Evolutionary conservation across 1,139 yeast species (phyloP).

Genomic region (Candida sp.): DNA sequence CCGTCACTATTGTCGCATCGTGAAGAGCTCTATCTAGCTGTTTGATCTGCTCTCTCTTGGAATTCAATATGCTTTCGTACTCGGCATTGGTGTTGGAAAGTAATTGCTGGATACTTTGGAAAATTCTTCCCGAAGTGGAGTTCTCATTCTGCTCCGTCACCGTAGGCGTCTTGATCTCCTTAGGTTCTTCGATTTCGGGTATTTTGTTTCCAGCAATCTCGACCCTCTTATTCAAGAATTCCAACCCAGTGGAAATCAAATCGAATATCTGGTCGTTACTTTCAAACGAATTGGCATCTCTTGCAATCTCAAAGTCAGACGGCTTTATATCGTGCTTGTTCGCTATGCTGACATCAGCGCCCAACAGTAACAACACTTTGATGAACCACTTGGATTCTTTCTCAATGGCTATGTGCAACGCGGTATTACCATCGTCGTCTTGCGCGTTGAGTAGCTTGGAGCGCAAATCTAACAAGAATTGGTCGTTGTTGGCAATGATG

Average conservation of each 20-base stretch:
- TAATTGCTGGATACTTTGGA: slow-evolving; percentile 46
- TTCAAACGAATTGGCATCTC: slow-evolving; percentile 30
- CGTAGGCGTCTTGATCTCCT: slow-evolving; percentile 16
- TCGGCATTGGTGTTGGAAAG: slow-evolving; percentile 42
- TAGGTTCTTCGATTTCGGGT: slow-evolving; percentile 25
- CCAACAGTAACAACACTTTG: slow-evolving; percentile 79
- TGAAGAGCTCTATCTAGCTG: slow-evolving; percentile 42
- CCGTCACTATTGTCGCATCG: slow-evolving; percentile 48
- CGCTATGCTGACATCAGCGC: slow-evolving; percentile 80
- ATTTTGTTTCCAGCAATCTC: slow-evolving; percentile 25
- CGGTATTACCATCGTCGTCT: slow-evolving; percentile 85
- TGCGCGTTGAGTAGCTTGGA: slow-evolving; percentile 72
- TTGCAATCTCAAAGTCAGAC: slow-evolving; percentile 77
- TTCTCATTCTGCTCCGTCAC: slow-evolving; percentile 9
- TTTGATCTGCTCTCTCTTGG: slow-evolving; percentile 41
- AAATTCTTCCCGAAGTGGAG: slow-evolving; percentile 34
- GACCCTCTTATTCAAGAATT: slow-evolving; percentile 33
- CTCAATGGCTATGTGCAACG: slow-evolving; percentile 90
- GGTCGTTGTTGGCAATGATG: slow-evolving; percentile 58
- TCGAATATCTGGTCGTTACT: slow-evolving; percentile 35
- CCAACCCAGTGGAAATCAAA: slow-evolving; percentile 38
- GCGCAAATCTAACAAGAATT: slow-evolving; percentile 65
- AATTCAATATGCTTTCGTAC: slow-evolving; percentile 40
- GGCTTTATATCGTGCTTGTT: slow-evolving; percentile 90
- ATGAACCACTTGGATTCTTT: slow-evolving; percentile 84